Evolutionary conservation across 768 basidiomycete species (phyloP), one percentile per base, ranked within the genome.

Genomic region (Panellus pusillus): DNA sequence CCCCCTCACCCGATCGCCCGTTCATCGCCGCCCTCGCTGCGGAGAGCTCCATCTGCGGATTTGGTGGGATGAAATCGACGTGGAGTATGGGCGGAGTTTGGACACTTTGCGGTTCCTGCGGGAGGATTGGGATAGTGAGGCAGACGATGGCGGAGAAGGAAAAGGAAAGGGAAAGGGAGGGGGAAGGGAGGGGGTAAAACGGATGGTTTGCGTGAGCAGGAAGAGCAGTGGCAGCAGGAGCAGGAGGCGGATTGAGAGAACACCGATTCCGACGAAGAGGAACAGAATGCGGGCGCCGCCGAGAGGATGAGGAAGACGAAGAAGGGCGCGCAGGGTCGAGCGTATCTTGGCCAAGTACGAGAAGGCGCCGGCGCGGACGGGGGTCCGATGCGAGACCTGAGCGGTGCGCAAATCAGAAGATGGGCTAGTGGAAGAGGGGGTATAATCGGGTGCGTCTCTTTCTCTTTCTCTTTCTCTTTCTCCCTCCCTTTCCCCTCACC

Each of bases 11-110:
- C 38, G 94, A 98, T 57, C 79, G 89, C 39, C 76, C 75, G 45
- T 98, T 98, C 64, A 84, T 98, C 31, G 77, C 73, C 36, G 82
- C 80, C 24, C 76, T 99, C 18, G 85, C 89, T 6, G 78, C 82
- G 37, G 87, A n/a, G n/a, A 93, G 44, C 69, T 98, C 40, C 85
- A 91, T 65, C 78, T 98, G 12, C 78, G 70, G 18, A 66, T 95
- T 24, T 75, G 86, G n/a, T 99, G 94, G 93, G 96, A 98, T 65
- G 94, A 95, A 65, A 93, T 85, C 61, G 89, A 94, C 57, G n/a
- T n/a, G n/a, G 89, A 89, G 7, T 74, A 91, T 41, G 90, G 91
- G 55, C 77, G 83, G 65, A 91, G 91, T 62, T 65, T 94, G 20
- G 82, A 90, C 38, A 87, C 86, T n/a, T 83, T 79, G 76, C 68